Conservation (phyloP, 192 early-diverging fungal genomes). For the Funneliformis mosseae region DNA sequence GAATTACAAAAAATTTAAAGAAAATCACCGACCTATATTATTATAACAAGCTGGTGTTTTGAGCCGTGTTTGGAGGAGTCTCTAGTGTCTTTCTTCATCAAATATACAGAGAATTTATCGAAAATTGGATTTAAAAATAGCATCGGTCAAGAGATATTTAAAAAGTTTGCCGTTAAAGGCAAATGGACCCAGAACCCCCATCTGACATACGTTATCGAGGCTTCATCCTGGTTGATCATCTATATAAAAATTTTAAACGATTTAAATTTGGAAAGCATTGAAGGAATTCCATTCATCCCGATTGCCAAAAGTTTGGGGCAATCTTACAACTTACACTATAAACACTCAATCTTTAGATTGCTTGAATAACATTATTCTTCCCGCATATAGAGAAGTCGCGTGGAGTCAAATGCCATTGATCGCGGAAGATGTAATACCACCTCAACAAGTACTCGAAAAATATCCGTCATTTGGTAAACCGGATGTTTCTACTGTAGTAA, state of each 20-base stretch:
- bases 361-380: background rate
- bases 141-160: background rate
- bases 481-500: background rate
- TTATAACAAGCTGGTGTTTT: background rate
- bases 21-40: background rate
- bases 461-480: conserved; percentile 21
- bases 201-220: conserved; percentile 9
- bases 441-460: background rate
- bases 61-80: background rate
- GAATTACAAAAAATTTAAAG: background rate
- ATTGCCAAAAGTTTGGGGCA: background rate
- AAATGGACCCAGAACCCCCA: background rate
- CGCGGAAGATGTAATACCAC: conserved; percentile 15
- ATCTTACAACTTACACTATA: background rate
- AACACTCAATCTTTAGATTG: conserved; percentile 1
- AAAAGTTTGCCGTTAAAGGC: background rate
- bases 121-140: background rate
- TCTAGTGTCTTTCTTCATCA: background rate
- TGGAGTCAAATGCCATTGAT: conserved; percentile 3
- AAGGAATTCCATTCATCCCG: conserved; percentile 16
- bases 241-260: conserved; percentile 1
- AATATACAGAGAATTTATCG: background rate
- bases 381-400: conserved; percentile 15
- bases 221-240: conserved; percentile 5
- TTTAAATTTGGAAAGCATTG: background rate